phyloP scores from a whole-genome alignment of 331 rosid species.

The Cucumis variabilis region DNA sequence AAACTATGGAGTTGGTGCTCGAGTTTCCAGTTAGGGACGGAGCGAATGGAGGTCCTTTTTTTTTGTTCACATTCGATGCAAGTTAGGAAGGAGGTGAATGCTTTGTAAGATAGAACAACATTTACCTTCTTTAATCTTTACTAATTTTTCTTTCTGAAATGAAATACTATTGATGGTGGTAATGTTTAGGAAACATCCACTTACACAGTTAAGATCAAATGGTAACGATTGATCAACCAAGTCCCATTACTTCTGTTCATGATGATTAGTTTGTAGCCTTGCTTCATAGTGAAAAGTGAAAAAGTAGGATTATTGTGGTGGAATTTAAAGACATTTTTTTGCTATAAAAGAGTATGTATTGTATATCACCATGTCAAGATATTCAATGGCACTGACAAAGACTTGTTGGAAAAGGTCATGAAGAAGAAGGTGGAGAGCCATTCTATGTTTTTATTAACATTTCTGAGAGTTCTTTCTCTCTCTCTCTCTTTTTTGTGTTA shows the following conservation, averaged over 20 bases:
- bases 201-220: conserved; percentile 40
- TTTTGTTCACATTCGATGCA: conserved; percentile 70
- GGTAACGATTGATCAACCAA: conserved; percentile 5
- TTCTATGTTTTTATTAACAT: background rate
- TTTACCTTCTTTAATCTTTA: conserved; percentile 44
- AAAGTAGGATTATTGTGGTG: too few relatives aligned
- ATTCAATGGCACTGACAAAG: conserved; percentile 1
- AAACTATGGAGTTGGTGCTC: conserved; percentile 94
- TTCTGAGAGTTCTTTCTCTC: background rate
- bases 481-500: too few relatives aligned
- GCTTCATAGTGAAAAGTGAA: too few relatives aligned
- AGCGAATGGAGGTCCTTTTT: conserved; percentile 80
- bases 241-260: background rate
- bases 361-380: background rate
- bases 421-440: conserved; percentile 17
- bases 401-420: conserved; percentile 27
- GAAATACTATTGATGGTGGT: conserved; percentile 50
- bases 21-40: conserved; percentile 76
- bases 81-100: conserved; percentile 58
- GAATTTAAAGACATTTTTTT: too few relatives aligned
- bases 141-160: conserved; percentile 45
- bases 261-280: background rate
- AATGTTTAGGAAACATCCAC: conserved; percentile 56
- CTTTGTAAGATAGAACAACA: conserved; percentile 39
- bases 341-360: too few relatives aligned